These are phyloP conservation scores for Lactarius hatsudake DNA, from an alignment of 768 basidiomycete genomes.

Conservation along the genomic window DNA sequence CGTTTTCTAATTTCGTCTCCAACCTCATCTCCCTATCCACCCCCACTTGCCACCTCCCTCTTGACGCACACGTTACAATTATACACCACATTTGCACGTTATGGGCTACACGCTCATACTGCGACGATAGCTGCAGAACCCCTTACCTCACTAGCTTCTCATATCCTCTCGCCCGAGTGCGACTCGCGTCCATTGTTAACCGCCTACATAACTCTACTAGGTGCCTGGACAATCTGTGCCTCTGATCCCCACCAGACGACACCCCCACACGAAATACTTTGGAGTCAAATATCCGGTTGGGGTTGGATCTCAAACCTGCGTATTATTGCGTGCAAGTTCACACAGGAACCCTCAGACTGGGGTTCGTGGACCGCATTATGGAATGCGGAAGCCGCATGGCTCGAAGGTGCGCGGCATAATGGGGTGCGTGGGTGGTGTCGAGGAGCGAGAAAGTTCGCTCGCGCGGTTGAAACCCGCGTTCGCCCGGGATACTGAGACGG, in stretches of 20 bases:
- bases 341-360: slow-evolving; percentile 30
- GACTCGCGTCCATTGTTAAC: slow-evolving; percentile 38
- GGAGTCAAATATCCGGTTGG: slow-evolving; percentile 84
- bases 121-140: slow-evolving; percentile 60
- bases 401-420: slow-evolving; percentile 77
- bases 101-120: slow-evolving; percentile 73
- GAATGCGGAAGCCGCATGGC: slow-evolving; percentile 60
- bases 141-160: slow-evolving; percentile 50
- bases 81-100: slow-evolving; percentile 65
- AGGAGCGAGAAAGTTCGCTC: slow-evolving; percentile 48
- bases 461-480: slow-evolving; percentile 42
- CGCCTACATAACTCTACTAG: slow-evolving; percentile 59
- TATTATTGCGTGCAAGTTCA: slow-evolving; percentile 38
- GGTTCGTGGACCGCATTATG: slow-evolving; percentile 43
- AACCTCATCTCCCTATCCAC: slow-evolving; percentile 39
- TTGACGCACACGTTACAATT: slow-evolving; percentile 57
- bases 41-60: slow-evolving; percentile 42
- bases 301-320: slow-evolving; percentile 64
- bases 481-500: slow-evolving; percentile 28
- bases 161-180: slow-evolving; percentile 42
- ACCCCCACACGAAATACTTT: slow-evolving; percentile 82
- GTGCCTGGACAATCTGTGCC: slow-evolving; percentile 78
- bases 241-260: slow-evolving; percentile 88
- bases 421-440: slow-evolving; percentile 60
- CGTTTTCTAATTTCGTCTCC: slow-evolving; percentile 67